These are phyloP conservation scores for Scenedesmus sp. DNA, from an alignment of 163 green algal genomes.

Conservation along the genomic window DNA sequence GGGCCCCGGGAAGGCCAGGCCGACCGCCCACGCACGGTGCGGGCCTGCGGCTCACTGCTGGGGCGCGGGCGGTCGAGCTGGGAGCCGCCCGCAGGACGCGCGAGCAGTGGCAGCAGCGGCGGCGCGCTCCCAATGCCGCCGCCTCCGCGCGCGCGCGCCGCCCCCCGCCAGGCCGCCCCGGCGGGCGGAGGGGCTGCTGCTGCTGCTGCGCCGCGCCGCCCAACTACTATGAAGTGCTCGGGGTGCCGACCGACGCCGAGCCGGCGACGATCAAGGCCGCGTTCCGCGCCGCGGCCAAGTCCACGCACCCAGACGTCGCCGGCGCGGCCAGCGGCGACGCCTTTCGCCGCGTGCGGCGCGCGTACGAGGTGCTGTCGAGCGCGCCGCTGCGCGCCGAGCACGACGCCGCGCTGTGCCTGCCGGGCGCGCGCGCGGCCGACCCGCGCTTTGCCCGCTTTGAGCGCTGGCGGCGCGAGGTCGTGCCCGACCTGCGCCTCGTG, in stretches of 20 bases:
- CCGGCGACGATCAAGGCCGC: neutral
- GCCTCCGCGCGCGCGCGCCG: too few species aligned
- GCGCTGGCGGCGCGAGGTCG: conserved; percentile 27
- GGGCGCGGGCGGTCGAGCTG: too few species aligned
- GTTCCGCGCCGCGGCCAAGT: neutral
- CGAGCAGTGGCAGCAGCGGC: too few species aligned
- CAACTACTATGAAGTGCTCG: conserved; percentile 13
- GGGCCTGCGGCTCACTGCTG: too few species aligned
- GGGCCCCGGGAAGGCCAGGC: too few species aligned
- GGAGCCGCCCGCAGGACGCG: too few species aligned
- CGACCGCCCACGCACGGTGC: too few species aligned
- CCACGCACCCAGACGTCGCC: neutral
- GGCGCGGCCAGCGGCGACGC: neutral
- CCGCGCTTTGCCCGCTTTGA: conserved; percentile 28
- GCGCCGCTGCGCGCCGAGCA: conserved; percentile 11
- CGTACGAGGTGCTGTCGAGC: neutral
- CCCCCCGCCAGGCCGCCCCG: too few species aligned
- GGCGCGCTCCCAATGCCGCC: too few species aligned
- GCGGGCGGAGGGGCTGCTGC: too few species aligned
- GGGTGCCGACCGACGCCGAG: neutral
- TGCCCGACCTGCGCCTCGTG: conserved; percentile 21
- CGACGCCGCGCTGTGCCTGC: conserved; percentile 9
- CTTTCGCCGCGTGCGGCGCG: neutral
- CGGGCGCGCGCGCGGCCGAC: conserved; percentile 17
- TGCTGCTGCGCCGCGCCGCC: too few species aligned